Percentiles rank a stretch among this genome's conserved stretches.
phyloP scores from a whole-genome alignment of 768 basidiomycete genomes.

The Lactarius evosmus region DNA sequence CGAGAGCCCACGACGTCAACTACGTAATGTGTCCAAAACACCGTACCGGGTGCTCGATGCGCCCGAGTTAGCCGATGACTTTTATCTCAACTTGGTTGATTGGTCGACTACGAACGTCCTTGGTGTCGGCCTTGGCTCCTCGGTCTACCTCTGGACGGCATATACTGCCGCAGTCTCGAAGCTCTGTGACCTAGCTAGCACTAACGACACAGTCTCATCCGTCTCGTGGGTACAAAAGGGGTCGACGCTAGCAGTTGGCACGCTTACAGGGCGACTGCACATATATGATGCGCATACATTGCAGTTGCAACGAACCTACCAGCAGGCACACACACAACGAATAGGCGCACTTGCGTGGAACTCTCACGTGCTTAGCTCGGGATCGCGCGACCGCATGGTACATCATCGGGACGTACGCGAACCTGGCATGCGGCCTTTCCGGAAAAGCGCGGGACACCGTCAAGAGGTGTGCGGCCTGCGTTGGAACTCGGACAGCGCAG shows the following conservation, averaged over 20 bases:
- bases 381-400: constrained; percentile 87
- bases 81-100: constrained; percentile 96
- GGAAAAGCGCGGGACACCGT: constrained; percentile 67
- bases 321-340: constrained; percentile 79
- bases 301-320: constrained; percentile 74
- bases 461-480: constrained; percentile 97
- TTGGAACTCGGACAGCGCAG: constrained; percentile 66
- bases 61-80: constrained; percentile 96
- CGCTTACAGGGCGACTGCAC: constrained; percentile 81
- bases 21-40: constrained; percentile 86
- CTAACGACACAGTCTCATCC: constrained; percentile 75
- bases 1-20: constrained; percentile 75
- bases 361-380: constrained; percentile 78
- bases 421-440: constrained; percentile 57
- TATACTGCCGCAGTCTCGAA: constrained; percentile 90
- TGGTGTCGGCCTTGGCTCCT: constrained; percentile 86
- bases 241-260: constrained; percentile 88
- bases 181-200: constrained; percentile 71
- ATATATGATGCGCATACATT: constrained; percentile 90
- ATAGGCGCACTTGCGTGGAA: constrained; percentile 97
- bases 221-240: constrained; percentile 95
- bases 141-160: constrained; percentile 97
- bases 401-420: constrained; percentile 92
- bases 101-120: constrained; percentile 96
- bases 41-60: constrained; percentile 97